These are phyloP conservation scores for Jaltomata sinuosa DNA, from an alignment of 257 asterid genomes.

Conservation along the genomic window DNA sequence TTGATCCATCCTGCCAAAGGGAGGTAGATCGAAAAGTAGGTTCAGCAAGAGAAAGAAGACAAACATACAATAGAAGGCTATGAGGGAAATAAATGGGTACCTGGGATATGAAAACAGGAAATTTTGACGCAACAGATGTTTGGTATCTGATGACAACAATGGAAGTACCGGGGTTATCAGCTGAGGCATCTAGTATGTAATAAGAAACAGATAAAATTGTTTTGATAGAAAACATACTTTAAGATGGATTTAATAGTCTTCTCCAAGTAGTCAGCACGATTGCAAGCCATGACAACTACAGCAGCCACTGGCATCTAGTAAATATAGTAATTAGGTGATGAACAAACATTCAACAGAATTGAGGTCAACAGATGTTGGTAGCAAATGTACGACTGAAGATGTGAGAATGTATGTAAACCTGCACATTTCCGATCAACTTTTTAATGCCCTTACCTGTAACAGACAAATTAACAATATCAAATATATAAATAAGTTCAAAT, in stretches of 20 bases:
- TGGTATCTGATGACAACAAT: constrained; percentile 54
- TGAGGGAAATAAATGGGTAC: constrained; percentile 19
- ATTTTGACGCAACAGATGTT: constrained; percentile 65
- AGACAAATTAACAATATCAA: constrained; percentile 8
- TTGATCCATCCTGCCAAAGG: constrained; percentile 77
- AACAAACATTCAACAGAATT: neutral
- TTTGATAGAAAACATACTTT: constrained; percentile 40
- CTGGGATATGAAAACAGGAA: constrained; percentile 94
- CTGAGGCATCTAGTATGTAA: neutral
- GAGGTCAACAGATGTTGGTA: neutral
- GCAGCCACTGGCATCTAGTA: constrained; percentile 90
- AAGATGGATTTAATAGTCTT: constrained; percentile 76
- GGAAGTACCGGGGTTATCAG: constrained; percentile 14
- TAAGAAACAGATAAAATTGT: neutral
- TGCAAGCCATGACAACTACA: constrained; percentile 96
- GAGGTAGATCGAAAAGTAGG: neutral
- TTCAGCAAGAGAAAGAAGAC: neutral
- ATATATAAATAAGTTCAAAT: neutral
- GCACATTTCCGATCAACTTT: constrained; percentile 55
- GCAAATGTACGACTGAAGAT: neutral
- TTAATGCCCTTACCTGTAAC: constrained; percentile 69
- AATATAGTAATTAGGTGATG: neutral
- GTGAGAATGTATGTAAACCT: constrained; percentile 42
- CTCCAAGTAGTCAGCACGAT: constrained; percentile 95
- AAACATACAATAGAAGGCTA: neutral